A percentile compares a stretch with the other conserved stretches of the same genome.
These are phyloP conservation scores for Cylindrodendrum hubeiense DNA, from an alignment of 2,329 filamentous ascomycete species.

Conservation along the genomic window DNA sequence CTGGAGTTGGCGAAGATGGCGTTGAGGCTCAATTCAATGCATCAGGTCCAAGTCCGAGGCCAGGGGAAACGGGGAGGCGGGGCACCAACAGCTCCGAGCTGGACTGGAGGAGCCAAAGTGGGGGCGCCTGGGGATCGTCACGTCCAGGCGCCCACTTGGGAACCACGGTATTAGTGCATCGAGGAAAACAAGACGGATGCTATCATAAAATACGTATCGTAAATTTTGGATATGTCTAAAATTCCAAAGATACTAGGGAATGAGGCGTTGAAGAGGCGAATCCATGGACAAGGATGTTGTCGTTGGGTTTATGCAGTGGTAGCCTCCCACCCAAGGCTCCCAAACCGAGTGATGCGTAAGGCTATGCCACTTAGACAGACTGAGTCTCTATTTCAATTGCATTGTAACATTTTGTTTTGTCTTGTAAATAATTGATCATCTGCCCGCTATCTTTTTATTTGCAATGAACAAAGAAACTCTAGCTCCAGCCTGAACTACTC, in stretches of 20 bases:
- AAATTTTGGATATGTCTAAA: too few species aligned
- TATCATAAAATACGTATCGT: too few species aligned
- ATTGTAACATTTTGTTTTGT: background rate
- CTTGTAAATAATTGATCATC: background rate
- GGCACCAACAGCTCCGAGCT: conserved; percentile 37
- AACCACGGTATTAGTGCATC: too few species aligned
- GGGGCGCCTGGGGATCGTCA: conserved; percentile 18
- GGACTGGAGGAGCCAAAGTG: conserved; percentile 30
- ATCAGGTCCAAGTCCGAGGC: conserved; percentile 31
- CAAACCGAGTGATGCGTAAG: background rate
- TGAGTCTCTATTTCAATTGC: background rate
- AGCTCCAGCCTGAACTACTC: background rate
- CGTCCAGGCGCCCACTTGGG: background rate
- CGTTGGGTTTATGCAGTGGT: background rate
- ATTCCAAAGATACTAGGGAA: too few species aligned
- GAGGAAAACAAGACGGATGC: too few species aligned
- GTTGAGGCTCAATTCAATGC: conserved; percentile 32
- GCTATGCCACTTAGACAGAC: background rate
- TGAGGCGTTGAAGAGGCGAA: too few species aligned
- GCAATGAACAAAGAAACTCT: background rate
- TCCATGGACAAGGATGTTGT: background rate
- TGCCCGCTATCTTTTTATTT: background rate
- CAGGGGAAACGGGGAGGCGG: conserved; percentile 41
- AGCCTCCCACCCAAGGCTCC: background rate
- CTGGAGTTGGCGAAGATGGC: conserved; percentile 27